Evolutionary conservation across 2,329 filamentous ascomycete genomes (phyloP), one percentile per base, ranked within the genome.

Genomic region (Zymoseptoria ardabiliae): DNA sequence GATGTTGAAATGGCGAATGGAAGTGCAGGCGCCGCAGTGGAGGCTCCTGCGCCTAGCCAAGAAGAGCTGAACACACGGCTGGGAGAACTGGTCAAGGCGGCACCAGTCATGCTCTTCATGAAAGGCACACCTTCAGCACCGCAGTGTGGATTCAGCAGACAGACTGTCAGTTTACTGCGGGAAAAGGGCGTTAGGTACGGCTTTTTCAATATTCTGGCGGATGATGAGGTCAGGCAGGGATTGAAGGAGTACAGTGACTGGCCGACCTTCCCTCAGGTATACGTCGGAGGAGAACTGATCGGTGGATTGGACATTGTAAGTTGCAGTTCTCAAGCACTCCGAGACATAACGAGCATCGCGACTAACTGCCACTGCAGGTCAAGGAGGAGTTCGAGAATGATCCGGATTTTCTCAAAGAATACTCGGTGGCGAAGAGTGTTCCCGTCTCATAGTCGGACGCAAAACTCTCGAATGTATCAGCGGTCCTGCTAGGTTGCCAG

Each of bases 81-180:
- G 45, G 82, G 77, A 20, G 89, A 95, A 67, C 82, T 99, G 41
- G 93, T 97, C 66, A 96, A 93, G 78, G 94, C 94, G 4, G 93
- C 94, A 30, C 91, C 92, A 0, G 92, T 99, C 30, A 99, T 99
- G 94, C 81, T 99, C 25, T 99, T 99, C 76, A 96, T 96, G 91
- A 96, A 96, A 79, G 92, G 91, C n/a, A 95, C 90, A 2, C 91
- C 91, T 0, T 90, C 86, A 65, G 83, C 85, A 30, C 91, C 91
- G 1, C 89, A 96, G 75, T 96, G 92, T 71, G 91, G 94, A 2
- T 99, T 99, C 77, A 96, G 90, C 66, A 81, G 93, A 66, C 91
- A 97, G 77, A 79, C 96, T 51, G 94, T 99, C 50, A 86, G 80
- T 23, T 84, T 99, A 53, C 77, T 99, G 69, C 84, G 94, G 56